phyloP scores from a whole-genome alignment of 176 grass and related monocot species.

The Lolium rigidum region DNA sequence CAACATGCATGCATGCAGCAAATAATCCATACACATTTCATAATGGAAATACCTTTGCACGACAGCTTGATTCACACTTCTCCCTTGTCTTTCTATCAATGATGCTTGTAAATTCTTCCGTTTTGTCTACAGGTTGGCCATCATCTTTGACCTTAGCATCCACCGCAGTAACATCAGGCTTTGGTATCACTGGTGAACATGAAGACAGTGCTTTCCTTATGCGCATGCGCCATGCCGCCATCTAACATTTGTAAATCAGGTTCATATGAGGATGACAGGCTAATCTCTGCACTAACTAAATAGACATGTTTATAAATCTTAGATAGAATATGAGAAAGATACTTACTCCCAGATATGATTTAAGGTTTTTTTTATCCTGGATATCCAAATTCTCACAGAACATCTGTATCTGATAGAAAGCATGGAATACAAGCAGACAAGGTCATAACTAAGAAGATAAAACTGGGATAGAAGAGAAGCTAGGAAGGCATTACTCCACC shows the following conservation, averaged over 20 bases:
- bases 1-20: background rate
- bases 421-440: slow-evolving; percentile 33
- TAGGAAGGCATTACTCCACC: slow-evolving; percentile 24
- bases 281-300: slow-evolving; percentile 22
- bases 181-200: slow-evolving; percentile 45
- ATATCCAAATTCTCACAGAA: slow-evolving; percentile 77
- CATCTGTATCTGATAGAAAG: slow-evolving; percentile 65
- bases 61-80: slow-evolving; percentile 64
- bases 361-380: slow-evolving; percentile 81
- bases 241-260: slow-evolving; percentile 45
- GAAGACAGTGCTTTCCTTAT: slow-evolving; percentile 58
- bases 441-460: background rate
- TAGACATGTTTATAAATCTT: background rate
- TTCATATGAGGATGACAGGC: background rate
- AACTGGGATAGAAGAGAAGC: slow-evolving; percentile 35
- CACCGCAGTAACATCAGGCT: slow-evolving; percentile 31
- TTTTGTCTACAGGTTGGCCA: slow-evolving; percentile 71
- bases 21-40: slow-evolving; percentile 10
- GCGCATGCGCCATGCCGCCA: slow-evolving; percentile 82
- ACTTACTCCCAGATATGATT: slow-evolving; percentile 84
- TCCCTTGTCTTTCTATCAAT: slow-evolving; percentile 75
- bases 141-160: slow-evolving; percentile 57
- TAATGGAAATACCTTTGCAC: slow-evolving; percentile 51
- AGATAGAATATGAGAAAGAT: background rate
- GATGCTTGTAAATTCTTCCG: slow-evolving; percentile 76